Percentiles rank a stretch among this genome's conserved stretches.
phyloP scores from a whole-genome alignment of 2,329 filamentous ascomycete genomes.

The Thelonectria blattea region DNA sequence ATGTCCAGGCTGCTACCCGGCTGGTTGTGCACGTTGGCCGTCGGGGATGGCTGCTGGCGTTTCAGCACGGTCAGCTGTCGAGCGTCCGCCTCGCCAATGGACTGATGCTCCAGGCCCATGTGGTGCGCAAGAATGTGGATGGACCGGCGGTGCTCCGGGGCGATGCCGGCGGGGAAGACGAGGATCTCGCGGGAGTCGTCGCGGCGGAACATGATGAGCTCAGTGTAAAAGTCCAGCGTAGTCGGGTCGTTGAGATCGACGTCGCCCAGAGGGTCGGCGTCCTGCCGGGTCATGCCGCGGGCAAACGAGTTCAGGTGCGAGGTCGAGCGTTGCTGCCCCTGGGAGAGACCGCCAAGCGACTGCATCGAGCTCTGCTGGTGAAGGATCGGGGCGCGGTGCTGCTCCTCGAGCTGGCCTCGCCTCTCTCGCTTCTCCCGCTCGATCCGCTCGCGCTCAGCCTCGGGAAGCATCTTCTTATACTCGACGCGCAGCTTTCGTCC shows the following conservation, averaged over 20 bases:
- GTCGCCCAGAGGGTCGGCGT: slow-evolving; percentile 53
- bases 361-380: slow-evolving; percentile 88
- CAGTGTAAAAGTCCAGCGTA: slow-evolving; percentile 86
- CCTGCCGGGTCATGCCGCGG: slow-evolving; percentile 12
- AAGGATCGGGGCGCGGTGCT: slow-evolving; percentile 80
- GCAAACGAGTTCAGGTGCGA: slow-evolving; percentile 54
- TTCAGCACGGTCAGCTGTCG: slow-evolving; percentile 92
- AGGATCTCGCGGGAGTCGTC: slow-evolving; percentile 78
- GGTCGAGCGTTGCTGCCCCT: slow-evolving; percentile 60
- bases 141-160: slow-evolving; percentile 83
- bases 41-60: slow-evolving; percentile 58
- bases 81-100: slow-evolving; percentile 84
- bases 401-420: slow-evolving; percentile 93
- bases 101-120: slow-evolving; percentile 89
- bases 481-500: slow-evolving; percentile 94
- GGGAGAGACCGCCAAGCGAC: slow-evolving; percentile 71
- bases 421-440: slow-evolving; percentile 97
- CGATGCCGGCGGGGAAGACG: slow-evolving; percentile 81
- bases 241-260: slow-evolving; percentile 91
- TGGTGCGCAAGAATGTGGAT: slow-evolving; percentile 96
- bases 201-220: slow-evolving; percentile 87
- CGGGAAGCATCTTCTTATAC: slow-evolving; percentile 99
- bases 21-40: slow-evolving; percentile 61
- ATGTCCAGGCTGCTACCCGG: slow-evolving; percentile 74
- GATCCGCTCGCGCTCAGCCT: slow-evolving; percentile 92